Conservation (phyloP, 257 asterid species). For the Nicotiana benthamiana region DNA sequence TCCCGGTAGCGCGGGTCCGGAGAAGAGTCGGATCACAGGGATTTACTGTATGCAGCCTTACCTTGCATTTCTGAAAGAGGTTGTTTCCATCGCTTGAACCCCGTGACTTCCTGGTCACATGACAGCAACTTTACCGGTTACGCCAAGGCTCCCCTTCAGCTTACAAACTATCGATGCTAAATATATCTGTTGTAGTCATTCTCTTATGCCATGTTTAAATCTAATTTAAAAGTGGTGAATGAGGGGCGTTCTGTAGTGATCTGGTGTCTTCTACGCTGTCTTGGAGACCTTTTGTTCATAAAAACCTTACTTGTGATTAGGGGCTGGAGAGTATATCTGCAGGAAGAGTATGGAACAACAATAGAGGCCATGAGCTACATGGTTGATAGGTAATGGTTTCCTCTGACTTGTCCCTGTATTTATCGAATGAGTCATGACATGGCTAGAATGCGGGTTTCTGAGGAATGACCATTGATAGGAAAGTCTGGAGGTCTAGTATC, state of each 20-base stretch:
- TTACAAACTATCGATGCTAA: background rate
- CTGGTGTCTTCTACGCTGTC: background rate
- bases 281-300: background rate
- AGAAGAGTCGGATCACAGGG: too few species aligned
- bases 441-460: too few species aligned
- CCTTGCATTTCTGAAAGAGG: too few species aligned
- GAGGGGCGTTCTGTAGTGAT: background rate
- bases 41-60: too few species aligned
- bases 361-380: conserved; percentile 61
- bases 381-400: conserved; percentile 44
- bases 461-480: too few species aligned
- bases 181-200: background rate
- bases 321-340: conserved; percentile 95
- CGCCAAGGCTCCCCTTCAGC: too few species aligned
- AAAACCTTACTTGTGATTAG: conserved; percentile 26
- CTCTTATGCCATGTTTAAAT: background rate
- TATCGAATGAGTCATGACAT: background rate
- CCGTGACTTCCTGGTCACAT: too few species aligned
- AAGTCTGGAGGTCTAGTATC: too few species aligned
- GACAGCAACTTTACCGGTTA: too few species aligned
- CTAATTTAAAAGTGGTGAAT: background rate
- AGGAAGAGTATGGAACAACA: conserved; percentile 88
- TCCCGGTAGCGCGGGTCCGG: too few species aligned
- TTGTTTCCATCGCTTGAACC: too few species aligned
- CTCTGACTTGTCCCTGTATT: background rate